Percentiles rank a stretch among this genome's conserved stretches.
phyloP scores from a whole-genome alignment of 768 basidiomycete genomes.

The Terana coerulea region DNA sequence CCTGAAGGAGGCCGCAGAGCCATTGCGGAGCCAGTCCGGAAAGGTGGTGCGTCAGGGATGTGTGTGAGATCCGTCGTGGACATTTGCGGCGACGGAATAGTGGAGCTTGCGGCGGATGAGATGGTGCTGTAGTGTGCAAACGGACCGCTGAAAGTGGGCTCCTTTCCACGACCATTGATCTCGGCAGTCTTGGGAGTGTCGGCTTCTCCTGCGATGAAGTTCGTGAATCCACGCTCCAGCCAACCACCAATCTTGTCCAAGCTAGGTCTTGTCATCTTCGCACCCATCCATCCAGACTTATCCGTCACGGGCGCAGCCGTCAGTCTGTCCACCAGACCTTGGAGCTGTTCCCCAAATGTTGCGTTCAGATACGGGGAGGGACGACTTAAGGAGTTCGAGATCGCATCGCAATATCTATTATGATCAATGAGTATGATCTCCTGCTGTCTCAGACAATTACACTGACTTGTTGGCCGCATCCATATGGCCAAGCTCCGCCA shows the following conservation, averaged over 20 bases:
- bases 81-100: conserved; percentile 73
- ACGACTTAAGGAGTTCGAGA: conserved; percentile 60
- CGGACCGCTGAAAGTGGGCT: conserved; percentile 61
- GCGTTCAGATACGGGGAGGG: conserved; percentile 65
- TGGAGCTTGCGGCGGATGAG: conserved; percentile 73
- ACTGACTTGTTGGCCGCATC: conserved; percentile 70
- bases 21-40: conserved; percentile 69
- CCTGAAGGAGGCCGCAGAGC: conserved; percentile 46
- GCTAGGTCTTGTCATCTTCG: conserved; percentile 87
- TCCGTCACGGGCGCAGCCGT: conserved; percentile 68
- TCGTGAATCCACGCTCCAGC: conserved; percentile 89
- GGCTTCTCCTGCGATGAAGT: conserved; percentile 92
- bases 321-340: conserved; percentile 75
- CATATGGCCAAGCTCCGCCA: conserved; percentile 82
- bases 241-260: conserved; percentile 89
- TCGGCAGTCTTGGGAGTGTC: conserved; percentile 41
- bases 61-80: conserved; percentile 38
- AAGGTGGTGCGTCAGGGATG: conserved; percentile 40
- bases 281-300: conserved; percentile 78
- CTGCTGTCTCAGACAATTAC: background rate
- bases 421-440: background rate
- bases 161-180: conserved; percentile 29
- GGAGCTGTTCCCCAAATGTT: conserved; percentile 68
- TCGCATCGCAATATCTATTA: conserved; percentile 88
- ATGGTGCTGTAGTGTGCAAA: conserved; percentile 94